Conservation (phyloP, 2,329 filamentous ascomycete species). For the Herpotrichia juniperi region DNA sequence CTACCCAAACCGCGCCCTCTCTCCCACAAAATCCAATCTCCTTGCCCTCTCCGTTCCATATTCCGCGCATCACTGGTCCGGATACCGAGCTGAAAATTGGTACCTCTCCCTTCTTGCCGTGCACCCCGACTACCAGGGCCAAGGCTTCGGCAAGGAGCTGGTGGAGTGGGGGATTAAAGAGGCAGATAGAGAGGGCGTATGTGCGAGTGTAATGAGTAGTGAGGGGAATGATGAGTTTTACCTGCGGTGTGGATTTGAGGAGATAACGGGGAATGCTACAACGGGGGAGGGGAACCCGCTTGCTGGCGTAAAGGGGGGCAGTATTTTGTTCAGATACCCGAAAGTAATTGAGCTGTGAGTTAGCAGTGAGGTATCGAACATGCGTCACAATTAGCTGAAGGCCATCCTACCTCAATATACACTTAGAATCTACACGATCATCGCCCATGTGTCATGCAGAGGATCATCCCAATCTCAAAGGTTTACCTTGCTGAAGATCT, state of each 20-base stretch:
- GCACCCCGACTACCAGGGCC: conserved; percentile 48
- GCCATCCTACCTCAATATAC: too few species aligned
- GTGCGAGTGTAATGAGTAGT: conserved; percentile 48
- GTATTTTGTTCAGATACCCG: conserved; percentile 40
- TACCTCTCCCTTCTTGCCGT: conserved; percentile 48
- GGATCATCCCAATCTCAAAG: too few species aligned
- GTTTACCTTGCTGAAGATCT: too few species aligned
- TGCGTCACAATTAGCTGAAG: too few species aligned
- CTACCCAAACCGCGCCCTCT: conserved; percentile 28
- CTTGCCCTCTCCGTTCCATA: conserved; percentile 15
- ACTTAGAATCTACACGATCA: too few species aligned
- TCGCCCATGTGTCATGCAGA: neutral
- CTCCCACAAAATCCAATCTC: conserved; percentile 21
- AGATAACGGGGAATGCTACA: conserved; percentile 37
- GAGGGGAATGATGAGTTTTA: conserved; percentile 51
- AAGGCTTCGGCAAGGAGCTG: conserved; percentile 45
- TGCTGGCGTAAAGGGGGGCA: conserved; percentile 34
- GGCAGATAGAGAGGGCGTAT: conserved; percentile 45
- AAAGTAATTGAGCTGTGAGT: neutral
- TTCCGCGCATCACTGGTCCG: conserved; percentile 26
- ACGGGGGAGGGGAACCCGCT: conserved; percentile 42
- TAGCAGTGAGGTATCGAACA: neutral
- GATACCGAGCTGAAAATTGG: conserved; percentile 42
- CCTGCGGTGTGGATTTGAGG: conserved; percentile 41
- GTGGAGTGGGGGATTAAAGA: conserved; percentile 51